phyloP scores from a whole-genome alignment of 108 stramenopile species.

The Cylindrotheca fusiformis region DNA sequence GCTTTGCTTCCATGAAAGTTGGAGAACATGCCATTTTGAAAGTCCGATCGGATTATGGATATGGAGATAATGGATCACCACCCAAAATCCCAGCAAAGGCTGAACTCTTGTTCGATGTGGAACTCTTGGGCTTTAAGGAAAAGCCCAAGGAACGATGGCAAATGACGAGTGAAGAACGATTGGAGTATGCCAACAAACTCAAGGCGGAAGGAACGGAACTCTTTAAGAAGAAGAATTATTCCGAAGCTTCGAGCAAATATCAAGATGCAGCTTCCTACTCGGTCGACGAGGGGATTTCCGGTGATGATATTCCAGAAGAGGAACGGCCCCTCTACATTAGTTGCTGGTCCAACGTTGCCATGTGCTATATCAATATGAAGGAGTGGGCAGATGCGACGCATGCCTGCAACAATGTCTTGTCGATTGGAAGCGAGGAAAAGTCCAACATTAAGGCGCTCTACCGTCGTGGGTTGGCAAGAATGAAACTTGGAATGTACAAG shows the following conservation, averaged over 20 bases:
- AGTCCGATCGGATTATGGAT: slow-evolving; percentile 87
- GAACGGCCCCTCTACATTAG: slow-evolving; percentile 70
- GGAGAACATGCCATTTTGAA: slow-evolving; percentile 84
- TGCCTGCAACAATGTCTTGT: slow-evolving; percentile 77
- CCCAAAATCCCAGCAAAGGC: slow-evolving; percentile 90
- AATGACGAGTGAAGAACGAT: slow-evolving; percentile 79
- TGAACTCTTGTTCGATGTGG: slow-evolving; percentile 92
- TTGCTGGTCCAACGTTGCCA: slow-evolving; percentile 89
- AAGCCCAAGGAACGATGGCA: slow-evolving; percentile 85
- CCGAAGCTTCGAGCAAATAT: slow-evolving; percentile 77
- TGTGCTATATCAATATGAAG: slow-evolving; percentile 83
- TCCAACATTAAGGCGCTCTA: slow-evolving; percentile 91
- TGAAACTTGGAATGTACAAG: slow-evolving; percentile 83
- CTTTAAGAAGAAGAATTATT: slow-evolving; percentile 76
- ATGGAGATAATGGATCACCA: slow-evolving; percentile 83
- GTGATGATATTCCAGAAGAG: slow-evolving; percentile 68
- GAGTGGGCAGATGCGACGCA: slow-evolving; percentile 79
- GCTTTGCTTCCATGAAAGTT: slow-evolving; percentile 84
- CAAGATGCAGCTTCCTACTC: slow-evolving; percentile 75
- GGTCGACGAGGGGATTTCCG: slow-evolving; percentile 75
- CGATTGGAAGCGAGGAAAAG: slow-evolving; percentile 57
- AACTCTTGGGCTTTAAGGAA: slow-evolving; percentile 87
- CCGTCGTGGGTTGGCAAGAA: slow-evolving; percentile 76
- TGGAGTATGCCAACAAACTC: slow-evolving; percentile 69
- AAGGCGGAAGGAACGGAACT: slow-evolving; percentile 84